These are phyloP conservation scores for Dendrocalamus latiflorus DNA, from an alignment of 202 grass and related monocot genomes.

Conservation along the genomic window DNA sequence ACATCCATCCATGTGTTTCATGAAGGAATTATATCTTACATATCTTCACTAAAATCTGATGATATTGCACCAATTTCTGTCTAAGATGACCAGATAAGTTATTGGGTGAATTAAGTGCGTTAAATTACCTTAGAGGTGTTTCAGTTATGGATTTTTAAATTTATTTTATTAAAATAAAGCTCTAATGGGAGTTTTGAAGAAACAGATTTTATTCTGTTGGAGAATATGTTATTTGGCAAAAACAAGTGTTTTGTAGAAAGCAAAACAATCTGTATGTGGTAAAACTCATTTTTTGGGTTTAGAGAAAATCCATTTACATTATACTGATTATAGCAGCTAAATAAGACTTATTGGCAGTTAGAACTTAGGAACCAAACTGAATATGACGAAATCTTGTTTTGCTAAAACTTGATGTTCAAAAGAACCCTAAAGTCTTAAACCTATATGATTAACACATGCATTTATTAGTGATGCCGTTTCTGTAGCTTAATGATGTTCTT, in stretches of 20 bases:
- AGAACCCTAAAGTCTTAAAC: not conserved
- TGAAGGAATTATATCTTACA: not conserved
- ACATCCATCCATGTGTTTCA: not conserved
- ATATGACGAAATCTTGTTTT: not conserved
- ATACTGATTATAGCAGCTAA: not conserved
- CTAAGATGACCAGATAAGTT: not conserved
- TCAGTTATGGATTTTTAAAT: not conserved
- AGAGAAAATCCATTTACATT: not conserved
- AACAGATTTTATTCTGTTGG: not conserved
- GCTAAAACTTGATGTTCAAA: not conserved
- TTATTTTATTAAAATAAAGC: not conserved
- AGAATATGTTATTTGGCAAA: not conserved
- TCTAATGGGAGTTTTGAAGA: not conserved
- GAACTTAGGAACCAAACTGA: not conserved
- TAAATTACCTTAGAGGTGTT: not conserved
- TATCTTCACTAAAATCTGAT: not conserved
- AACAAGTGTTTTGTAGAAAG: not conserved
- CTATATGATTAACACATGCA: not conserved
- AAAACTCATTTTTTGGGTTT: not conserved
- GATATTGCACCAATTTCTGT: slow-evolving; percentile 14
- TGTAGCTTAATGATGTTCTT: not conserved
- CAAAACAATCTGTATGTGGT: not conserved
- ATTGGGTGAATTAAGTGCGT: not conserved
- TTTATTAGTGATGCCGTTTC: not conserved
- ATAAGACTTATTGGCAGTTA: not conserved